phyloP scores from a whole-genome alignment of 305 asterid genomes.

The Solanum chacoense region DNA sequence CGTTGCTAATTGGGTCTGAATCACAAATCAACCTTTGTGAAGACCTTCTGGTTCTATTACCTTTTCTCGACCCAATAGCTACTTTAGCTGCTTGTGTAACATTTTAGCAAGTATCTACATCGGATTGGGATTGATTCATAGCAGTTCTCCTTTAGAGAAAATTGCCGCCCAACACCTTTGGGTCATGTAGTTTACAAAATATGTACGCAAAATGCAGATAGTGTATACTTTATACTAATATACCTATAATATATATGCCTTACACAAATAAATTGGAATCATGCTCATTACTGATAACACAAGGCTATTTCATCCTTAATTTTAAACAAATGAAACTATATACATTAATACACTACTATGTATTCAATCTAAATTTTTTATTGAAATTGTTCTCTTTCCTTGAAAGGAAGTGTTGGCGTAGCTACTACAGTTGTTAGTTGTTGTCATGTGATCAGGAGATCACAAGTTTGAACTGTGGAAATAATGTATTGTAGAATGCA shows the following conservation, averaged over 20 bases:
- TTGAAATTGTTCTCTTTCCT: neutral
- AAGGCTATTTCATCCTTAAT: neutral
- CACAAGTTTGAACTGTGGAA: neutral
- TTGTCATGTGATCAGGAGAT: neutral
- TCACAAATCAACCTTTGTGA: neutral
- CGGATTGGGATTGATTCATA: neutral
- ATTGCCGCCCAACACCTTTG: neutral
- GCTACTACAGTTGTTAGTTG: neutral
- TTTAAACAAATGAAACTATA: neutral
- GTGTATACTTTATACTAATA: neutral
- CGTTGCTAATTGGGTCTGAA: neutral
- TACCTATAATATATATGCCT: neutral
- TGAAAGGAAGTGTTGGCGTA: neutral
- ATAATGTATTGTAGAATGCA: neutral
- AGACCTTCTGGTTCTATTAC: neutral
- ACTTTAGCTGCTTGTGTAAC: neutral
- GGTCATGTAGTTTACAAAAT: neutral
- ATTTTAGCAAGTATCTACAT: neutral
- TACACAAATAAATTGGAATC: neutral
- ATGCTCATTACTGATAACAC: neutral
- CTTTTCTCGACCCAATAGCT: neutral
- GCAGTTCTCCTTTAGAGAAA: neutral
- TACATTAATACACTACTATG: neutral
- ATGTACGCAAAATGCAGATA: neutral
- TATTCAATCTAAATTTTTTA: too few species aligned